Percentiles rank a stretch among this genome's conserved stretches.
phyloP scores from a whole-genome alignment of 2,329 filamentous ascomycete genomes.

The Botrytis aclada region DNA sequence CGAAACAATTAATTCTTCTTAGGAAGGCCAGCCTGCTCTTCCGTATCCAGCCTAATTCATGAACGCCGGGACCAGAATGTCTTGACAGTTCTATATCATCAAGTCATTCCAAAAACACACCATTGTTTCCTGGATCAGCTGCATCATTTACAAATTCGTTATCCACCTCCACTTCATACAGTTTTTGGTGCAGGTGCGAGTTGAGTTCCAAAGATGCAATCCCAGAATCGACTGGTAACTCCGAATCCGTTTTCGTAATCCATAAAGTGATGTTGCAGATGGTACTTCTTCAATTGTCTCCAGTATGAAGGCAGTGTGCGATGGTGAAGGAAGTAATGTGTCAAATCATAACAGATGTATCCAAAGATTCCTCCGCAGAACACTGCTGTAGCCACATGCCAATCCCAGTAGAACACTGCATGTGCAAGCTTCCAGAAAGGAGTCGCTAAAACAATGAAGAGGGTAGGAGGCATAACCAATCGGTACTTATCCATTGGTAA shows the following conservation, averaged over 20 bases:
- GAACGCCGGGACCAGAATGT: slow-evolving; percentile 9
- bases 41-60: not conserved
- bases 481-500: slow-evolving; percentile 98
- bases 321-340: slow-evolving; percentile 98
- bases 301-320: slow-evolving; percentile 88
- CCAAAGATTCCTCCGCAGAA: slow-evolving; percentile 92
- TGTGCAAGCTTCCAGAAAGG: slow-evolving; percentile 95
- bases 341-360: slow-evolving; percentile 94
- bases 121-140: not conserved
- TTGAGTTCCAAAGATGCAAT: slow-evolving; percentile 86
- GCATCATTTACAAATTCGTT: slow-evolving; percentile 12
- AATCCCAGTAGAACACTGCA: slow-evolving; percentile 75
- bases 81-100: slow-evolving; percentile 26
- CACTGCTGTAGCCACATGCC: slow-evolving; percentile 73
- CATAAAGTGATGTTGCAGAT: slow-evolving; percentile 94
- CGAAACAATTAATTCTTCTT: slow-evolving; percentile 17
- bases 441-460: slow-evolving; percentile 78
- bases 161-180: slow-evolving; percentile 18
- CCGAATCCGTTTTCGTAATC: slow-evolving; percentile 98
- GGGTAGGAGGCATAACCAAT: slow-evolving; percentile 91
- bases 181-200: slow-evolving; percentile 45
- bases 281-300: slow-evolving; percentile 92
- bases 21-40: slow-evolving; percentile 22
- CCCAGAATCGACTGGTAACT: slow-evolving; percentile 96
- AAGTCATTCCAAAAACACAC: slow-evolving; percentile 23